Evolutionary conservation across 495 filamentous ascomycete genomes (phyloP), one percentile per base, ranked within the genome.

Genomic region (Gamarada debralockiae): DNA sequence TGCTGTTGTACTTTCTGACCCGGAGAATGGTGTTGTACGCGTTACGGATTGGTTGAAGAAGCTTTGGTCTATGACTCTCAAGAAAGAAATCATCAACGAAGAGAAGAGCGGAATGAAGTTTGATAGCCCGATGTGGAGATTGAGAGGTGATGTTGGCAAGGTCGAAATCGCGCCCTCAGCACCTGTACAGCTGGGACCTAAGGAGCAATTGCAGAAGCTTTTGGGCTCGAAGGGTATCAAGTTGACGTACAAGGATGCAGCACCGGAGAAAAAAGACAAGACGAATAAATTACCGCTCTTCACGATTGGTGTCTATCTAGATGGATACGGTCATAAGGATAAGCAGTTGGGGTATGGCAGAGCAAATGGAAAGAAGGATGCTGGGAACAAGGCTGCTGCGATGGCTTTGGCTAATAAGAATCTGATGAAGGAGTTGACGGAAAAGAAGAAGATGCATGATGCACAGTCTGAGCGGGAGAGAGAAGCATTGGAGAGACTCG

Each of bases 351-450:
- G 87, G 0, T 76, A 72, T 29, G 90, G 89, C 14, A 75, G 73
- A 22, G 90, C 83, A 5, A 63, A 75, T 38, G 85, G 77, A 45
- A 93, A 92, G 66, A 80, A 77, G 47, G 84, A 86, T 44, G 90
- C 90, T 9, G 87, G 87, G 2, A 73, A 80, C 43, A 77, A 75
- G 51, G 90, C 90, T 23, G 90, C 90, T 23, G 65, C 67, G 39
- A 69, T 77, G 56, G 89, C 87, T 1, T 56, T 95, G 62, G 58
- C 70, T 15, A 82, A 83, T 46, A 76, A 77, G 53, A 70, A 75
- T 31, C 29, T 86, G 40, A 76, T 88, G 29, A 75, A 79, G 43
- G 62, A 72, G 48, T 79, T 83, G 27, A 65, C 64, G 7, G 72
- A 71, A 17, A 72, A 72, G 50, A 86, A 80, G 62, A 51, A 36